Base-by-base conservation (phyloP, 768 basidiomycete genomes). In the Zangia roseola region DNA sequence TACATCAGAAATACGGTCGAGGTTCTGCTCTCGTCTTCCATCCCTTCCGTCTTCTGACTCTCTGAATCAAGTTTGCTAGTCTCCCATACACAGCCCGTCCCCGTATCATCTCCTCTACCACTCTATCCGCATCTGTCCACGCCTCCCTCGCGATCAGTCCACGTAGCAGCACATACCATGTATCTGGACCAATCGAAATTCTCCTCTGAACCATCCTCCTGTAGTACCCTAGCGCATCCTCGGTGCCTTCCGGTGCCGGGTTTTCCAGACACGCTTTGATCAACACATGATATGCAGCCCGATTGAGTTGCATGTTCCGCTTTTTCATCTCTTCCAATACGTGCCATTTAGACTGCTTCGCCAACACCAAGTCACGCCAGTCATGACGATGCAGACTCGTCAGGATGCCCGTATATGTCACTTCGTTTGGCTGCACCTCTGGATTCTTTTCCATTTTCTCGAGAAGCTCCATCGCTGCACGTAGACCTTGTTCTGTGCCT, bases 391-490 rank as follows among this genome's bases (percentile, higher is more conserved):
- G 80, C 54, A 94, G 74, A 5, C 84, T 87, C 8, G 83, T 73
- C 40, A 97, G 74, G 41, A 97, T 73, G 2, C 83, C 74, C 0
- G 92, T 94, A 68, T 93, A 98, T 24, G 91, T 93, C 53, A 92
- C 77, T 50, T 82, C 81, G 61, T 87, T 94, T 1, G 91, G 86
- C 39, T 65, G 65, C 21, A 73, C 65, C 5, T 71, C 63, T 4
- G 71, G 65, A 44, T 77, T 69, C 44, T 72, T 67, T 65, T 92
- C 93, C 89, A 97, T 93, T 60, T 75, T 77, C 45, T 74, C 68
- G 47, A 97, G 70, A 45, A 97, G 66, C n/a, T 79, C 73, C 57
- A 94, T 70, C 2, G 85, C 90, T 2, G 80, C 78, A 5, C 67
- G 68, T 25, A 97, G 65, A 43, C 80, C 76, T 25, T 72, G 66